Base-by-base conservation (phyloP, 2,329 filamentous ascomycete species). In the Lasiodiplodia citricola region DNA sequence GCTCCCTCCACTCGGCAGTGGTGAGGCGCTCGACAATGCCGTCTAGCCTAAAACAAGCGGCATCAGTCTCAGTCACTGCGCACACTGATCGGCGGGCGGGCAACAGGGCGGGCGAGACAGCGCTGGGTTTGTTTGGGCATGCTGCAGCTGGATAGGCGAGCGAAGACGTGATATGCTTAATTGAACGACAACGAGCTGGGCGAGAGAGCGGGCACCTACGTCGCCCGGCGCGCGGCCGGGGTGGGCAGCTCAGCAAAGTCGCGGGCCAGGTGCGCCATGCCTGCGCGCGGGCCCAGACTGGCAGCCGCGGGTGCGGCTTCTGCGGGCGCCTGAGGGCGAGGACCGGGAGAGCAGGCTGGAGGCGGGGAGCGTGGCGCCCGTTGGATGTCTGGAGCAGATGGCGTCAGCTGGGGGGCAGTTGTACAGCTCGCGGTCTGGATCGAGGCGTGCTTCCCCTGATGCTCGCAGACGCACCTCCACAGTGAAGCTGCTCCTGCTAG, bases 1-100 rank as follows among this genome's bases (percentile, higher is more conserved):
- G 63, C 8, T 68, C 58, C 44, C 77, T 71, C 76, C 75, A 78
- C 70, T 80, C 78, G 70, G 75, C 70, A 1, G 74, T 71, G 14
- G 72, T 75, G 37, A 80, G 58, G 41, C 76, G 68, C 21, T 68
- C 11, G 38, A 74, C 54, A 14, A 80, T 71, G 37, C 72, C 72
- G 8, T 70, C 69, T 23, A 80, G 71, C 21, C 74, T 77, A 28
- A 71, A 54, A 54, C 41, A 58, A 44, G 44, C 28, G 55, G 21
- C 55, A 41, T 67, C 25, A 67, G 51, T 44, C 11, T 58, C 6
- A 23, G 55, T 35, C 55, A 41, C 31, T 35, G 31, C 31, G 31
- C 31, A 35, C 28, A 28, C 54, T 56, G 55, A 57, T 57, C 31
- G 31, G 55, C 31, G 55, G 35, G 31, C 7, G 55, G 25, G 58